Evolutionary conservation across 2,329 filamentous ascomycete genomes (phyloP), one percentile per base, ranked within the genome.

Genomic region (Tolypocladium capitatum): DNA sequence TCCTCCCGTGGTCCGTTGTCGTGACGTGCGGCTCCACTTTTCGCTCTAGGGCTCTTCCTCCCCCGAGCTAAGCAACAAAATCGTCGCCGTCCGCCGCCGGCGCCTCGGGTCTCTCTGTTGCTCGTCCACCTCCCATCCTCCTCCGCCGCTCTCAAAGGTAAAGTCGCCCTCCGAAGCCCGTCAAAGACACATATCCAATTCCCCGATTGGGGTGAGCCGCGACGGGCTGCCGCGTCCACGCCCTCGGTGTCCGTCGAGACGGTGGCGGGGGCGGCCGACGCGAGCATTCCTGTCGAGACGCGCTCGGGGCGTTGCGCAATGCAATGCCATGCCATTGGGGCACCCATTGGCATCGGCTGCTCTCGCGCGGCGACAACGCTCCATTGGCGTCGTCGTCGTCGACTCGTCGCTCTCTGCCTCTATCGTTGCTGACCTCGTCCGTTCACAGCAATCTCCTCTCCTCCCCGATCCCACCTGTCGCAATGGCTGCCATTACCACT

Each of bases 401-500:
- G n/a, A n/a, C n/a, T n/a, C n/a, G n/a, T n/a, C n/a, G n/a, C n/a
- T n/a, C n/a, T n/a, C 30, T 32, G 13, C 31, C 13, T 41, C 24
- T 16, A 27, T 16, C 38, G 24, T 42, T 42, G 38, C 38, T 42
- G 24, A 42, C 38, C 24, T 42, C 16, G 38, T n/a, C 38, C 34
- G 20, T 32, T 18, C 10, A 16, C 5, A 28, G 31, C n/a, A 20
- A 35, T 44, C 33, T 42, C 30, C 46, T 45, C 46, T 50, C 45
- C 45, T 18, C 53, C 56, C 53, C 51, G 56, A 52, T 55, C 49
- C 51, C 50, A 46, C 35, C 47, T 43, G 54, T 59, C 60, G 65
- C 57, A 64, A 70, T 70, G 68, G 65, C 67, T 56, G 65, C 62
- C 58, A 66, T 70, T 56, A 60, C 63, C 57, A 55, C 63, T 41